A percentile compares a stretch with the other conserved stretches of the same genome.
These are phyloP conservation scores for Circinella minor DNA, from an alignment of 371 early-diverging fungal genomes.

Conservation along the genomic window DNA sequence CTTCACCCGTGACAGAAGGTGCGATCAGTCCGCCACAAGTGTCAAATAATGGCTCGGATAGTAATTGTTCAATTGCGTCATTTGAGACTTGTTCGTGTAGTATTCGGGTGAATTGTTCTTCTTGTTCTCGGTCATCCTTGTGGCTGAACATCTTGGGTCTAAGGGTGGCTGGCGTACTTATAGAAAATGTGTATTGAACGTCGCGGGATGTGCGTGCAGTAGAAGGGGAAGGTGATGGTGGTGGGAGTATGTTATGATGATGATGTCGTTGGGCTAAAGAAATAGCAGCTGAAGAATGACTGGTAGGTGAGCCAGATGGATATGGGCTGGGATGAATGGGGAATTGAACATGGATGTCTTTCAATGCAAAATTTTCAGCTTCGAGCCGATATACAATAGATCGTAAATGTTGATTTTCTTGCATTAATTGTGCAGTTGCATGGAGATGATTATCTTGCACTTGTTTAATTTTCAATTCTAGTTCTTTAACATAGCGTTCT, in stretches of 20 bases:
- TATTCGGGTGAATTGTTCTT: conserved; percentile 29
- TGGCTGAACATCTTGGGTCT: conserved; percentile 10
- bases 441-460: conserved; percentile 53
- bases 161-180: conserved; percentile 43
- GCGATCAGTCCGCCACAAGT: conserved; percentile 34
- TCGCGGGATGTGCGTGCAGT: background rate
- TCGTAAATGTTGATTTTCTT: conserved; percentile 47
- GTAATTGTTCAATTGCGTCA: conserved; percentile 33
- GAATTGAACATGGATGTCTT: conserved; percentile 28
- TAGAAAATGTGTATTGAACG: conserved; percentile 41
- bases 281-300: background rate
- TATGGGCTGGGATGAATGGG: conserved; percentile 19
- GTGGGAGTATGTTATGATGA: background rate
- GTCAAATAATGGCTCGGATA: conserved; percentile 52
- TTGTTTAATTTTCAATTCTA: conserved; percentile 67
- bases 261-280: background rate
- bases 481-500: conserved; percentile 70
- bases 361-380: conserved; percentile 40
- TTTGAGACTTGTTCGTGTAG: conserved; percentile 32
- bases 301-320: conserved; percentile 20
- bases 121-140: conserved; percentile 20
- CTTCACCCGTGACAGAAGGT: conserved; percentile 14
- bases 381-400: conserved; percentile 40
- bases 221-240: conserved; percentile 6
- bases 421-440: conserved; percentile 35